phyloP scores from a whole-genome alignment of 1,284 basidiomycete species.

The Tilletia indica region DNA sequence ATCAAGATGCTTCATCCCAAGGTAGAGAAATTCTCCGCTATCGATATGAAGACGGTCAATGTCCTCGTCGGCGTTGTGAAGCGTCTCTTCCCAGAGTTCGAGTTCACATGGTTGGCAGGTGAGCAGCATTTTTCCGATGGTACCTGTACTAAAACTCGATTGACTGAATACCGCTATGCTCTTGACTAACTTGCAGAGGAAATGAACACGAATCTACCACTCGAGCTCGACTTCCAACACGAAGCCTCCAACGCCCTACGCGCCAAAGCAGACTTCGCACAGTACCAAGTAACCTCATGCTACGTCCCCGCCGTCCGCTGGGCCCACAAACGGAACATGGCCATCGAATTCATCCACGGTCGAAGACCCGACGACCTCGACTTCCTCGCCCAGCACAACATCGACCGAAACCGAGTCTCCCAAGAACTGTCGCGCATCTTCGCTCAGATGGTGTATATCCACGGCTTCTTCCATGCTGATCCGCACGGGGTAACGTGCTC shows the following conservation, averaged over 20 bases:
- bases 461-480: slow-evolving; percentile 66
- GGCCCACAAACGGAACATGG: slow-evolving; percentile 79
- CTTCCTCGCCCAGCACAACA: slow-evolving; percentile 77
- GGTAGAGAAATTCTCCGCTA: slow-evolving; percentile 85
- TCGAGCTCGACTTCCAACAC: slow-evolving; percentile 89
- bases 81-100: slow-evolving; percentile 76
- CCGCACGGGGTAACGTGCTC: slow-evolving; percentile 73
- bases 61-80: slow-evolving; percentile 74
- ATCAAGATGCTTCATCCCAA: slow-evolving; percentile 97
- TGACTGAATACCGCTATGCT: no score
- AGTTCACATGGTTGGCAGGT: slow-evolving; percentile 79
- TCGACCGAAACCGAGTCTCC: slow-evolving; percentile 90
- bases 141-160: neutral
- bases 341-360: slow-evolving; percentile 89
- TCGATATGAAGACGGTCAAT: slow-evolving; percentile 69
- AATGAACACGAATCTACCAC: slow-evolving; percentile 69
- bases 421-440: slow-evolving; percentile 75
- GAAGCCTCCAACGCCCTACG: slow-evolving; percentile 82
- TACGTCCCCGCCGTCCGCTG: slow-evolving; percentile 86
- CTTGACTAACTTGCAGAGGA: slow-evolving; percentile 38
- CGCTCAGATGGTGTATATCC: slow-evolving; percentile 91
- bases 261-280: slow-evolving; percentile 70
- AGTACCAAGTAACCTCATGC: slow-evolving; percentile 62
- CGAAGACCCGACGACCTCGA: slow-evolving; percentile 83
- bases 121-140: slow-evolving; percentile 29